These are phyloP conservation scores for Schizonepeta tenuifolia DNA, from an alignment of 257 asterid species.

Conservation along the genomic window DNA sequence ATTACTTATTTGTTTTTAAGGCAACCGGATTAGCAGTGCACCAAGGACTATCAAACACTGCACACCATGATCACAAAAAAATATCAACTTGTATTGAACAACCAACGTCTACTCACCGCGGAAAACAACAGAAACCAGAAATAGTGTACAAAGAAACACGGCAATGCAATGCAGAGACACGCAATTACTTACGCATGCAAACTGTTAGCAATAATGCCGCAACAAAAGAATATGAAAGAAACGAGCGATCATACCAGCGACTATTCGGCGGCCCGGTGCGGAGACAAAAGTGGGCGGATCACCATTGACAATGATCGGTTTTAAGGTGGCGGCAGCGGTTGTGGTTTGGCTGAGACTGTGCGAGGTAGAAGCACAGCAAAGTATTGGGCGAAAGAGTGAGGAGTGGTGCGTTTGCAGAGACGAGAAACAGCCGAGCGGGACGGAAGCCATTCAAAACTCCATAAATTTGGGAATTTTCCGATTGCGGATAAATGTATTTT, in stretches of 20 bases:
- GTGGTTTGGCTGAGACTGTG: conserved; percentile 21
- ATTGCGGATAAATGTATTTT: no score
- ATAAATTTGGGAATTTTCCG: neutral
- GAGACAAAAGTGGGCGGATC: conserved; percentile 94
- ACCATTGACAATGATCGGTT: conserved; percentile 77
- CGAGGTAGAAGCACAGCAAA: conserved; percentile 47
- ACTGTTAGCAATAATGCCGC: conserved; percentile 17
- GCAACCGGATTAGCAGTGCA: no score
- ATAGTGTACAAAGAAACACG: neutral
- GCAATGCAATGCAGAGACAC: neutral
- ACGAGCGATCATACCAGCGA: conserved; percentile 61
- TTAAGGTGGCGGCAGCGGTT: conserved; percentile 28
- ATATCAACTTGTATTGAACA: neutral
- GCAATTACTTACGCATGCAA: conserved; percentile 12
- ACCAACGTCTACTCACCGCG: neutral
- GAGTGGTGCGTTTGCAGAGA: conserved; percentile 46
- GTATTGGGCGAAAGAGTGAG: conserved; percentile 17
- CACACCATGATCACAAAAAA: neutral
- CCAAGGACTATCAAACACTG: neutral
- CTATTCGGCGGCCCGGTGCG: conserved; percentile 90
- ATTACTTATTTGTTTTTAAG: no score
- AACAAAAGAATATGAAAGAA: neutral
- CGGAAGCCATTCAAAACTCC: conserved; percentile 45
- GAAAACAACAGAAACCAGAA: neutral
- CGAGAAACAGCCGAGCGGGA: conserved; percentile 52